Conservation (phyloP, 208 protist species). For the Crithidia fasciculata region DNA sequence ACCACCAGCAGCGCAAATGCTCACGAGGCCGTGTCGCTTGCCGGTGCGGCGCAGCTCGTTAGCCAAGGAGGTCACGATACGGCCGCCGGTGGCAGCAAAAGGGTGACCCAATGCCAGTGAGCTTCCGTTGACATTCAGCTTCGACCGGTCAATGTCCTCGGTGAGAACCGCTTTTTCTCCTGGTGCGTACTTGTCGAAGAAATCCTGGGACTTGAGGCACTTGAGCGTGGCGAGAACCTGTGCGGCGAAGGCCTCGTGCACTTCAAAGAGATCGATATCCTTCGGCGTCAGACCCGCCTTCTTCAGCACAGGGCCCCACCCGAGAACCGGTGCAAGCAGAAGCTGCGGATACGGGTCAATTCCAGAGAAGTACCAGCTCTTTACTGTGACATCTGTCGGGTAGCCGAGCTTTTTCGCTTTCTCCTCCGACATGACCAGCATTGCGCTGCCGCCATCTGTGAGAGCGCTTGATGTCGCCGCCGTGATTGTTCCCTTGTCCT, state of each 20-base stretch:
- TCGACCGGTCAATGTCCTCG: slow-evolving; percentile 66
- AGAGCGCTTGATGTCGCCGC: slow-evolving; percentile 78
- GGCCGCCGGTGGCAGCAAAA: slow-evolving; percentile 87
- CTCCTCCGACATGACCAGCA: slow-evolving; percentile 89
- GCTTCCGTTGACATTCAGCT: slow-evolving; percentile 82
- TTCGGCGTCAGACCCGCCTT: slow-evolving; percentile 70
- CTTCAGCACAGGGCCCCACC: slow-evolving; percentile 73
- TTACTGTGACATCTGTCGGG: slow-evolving; percentile 67
- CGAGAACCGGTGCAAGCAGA: slow-evolving; percentile 82
- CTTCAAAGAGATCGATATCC: slow-evolving; percentile 89
- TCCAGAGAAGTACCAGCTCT: slow-evolving; percentile 74
- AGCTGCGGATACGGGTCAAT: slow-evolving; percentile 91
- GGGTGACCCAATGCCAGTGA: slow-evolving; percentile 88
- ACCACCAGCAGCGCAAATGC: slow-evolving; percentile 90
- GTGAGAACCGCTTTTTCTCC: slow-evolving; percentile 41
- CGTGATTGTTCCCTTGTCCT: slow-evolving; percentile 79
- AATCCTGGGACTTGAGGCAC: slow-evolving; percentile 70
- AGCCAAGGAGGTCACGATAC: slow-evolving; percentile 74
- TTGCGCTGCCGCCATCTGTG: slow-evolving; percentile 82
- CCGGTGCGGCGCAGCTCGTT: slow-evolving; percentile 83
- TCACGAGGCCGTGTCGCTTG: slow-evolving; percentile 80
- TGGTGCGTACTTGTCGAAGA: slow-evolving; percentile 62
- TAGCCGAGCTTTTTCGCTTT: slow-evolving; percentile 82
- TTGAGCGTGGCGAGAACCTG: slow-evolving; percentile 87
- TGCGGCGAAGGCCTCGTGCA: slow-evolving; percentile 91